phyloP scores from a whole-genome alignment of 2,329 filamentous ascomycete species.

The Colletotrichum lentis region DNA sequence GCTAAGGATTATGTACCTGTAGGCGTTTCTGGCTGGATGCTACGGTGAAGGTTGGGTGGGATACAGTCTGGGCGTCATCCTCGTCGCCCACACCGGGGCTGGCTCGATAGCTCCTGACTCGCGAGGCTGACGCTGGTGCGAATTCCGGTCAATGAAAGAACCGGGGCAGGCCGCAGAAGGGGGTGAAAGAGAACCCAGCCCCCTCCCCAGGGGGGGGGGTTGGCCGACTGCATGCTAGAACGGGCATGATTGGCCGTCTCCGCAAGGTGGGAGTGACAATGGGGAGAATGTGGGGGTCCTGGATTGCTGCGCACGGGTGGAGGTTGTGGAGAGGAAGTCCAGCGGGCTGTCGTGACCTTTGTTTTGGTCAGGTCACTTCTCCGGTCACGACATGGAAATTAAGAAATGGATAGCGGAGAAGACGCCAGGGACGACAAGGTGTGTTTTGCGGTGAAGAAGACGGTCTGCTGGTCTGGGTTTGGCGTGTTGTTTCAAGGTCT shows the following conservation, averaged over 20 bases:
- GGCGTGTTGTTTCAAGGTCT: slow-evolving; percentile 6
- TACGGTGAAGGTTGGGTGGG: slow-evolving; percentile 19
- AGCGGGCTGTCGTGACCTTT: background rate
- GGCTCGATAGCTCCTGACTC: slow-evolving; percentile 35
- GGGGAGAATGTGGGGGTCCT: slow-evolving; percentile 16
- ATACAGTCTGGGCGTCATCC: slow-evolving; percentile 26
- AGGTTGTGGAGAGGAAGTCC: slow-evolving; percentile 19
- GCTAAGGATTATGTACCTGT: slow-evolving; percentile 33
- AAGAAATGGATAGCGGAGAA: slow-evolving; percentile 19
- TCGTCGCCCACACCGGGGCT: slow-evolving; percentile 33
- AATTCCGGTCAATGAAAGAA: slow-evolving; percentile 18
- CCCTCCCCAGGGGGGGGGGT: background rate
- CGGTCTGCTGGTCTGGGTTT: slow-evolving; percentile 20
- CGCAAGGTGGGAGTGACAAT: slow-evolving; percentile 24
- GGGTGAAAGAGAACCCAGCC: slow-evolving; percentile 14
- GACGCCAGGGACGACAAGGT: slow-evolving; percentile 22
- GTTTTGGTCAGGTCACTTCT: slow-evolving; percentile 7
- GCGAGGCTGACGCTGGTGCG: slow-evolving; percentile 26
- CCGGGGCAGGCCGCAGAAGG: background rate
- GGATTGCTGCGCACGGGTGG: slow-evolving; percentile 21
- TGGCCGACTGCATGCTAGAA: slow-evolving; percentile 20
- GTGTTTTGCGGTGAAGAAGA: slow-evolving; percentile 33
- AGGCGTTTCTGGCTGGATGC: slow-evolving; percentile 33
- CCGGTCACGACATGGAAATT: slow-evolving; percentile 7
- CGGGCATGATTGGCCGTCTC: slow-evolving; percentile 29